Base-by-base conservation (phyloP, 2,329 filamentous ascomycete genomes). In the Fusarium chlamydosporum region DNA sequence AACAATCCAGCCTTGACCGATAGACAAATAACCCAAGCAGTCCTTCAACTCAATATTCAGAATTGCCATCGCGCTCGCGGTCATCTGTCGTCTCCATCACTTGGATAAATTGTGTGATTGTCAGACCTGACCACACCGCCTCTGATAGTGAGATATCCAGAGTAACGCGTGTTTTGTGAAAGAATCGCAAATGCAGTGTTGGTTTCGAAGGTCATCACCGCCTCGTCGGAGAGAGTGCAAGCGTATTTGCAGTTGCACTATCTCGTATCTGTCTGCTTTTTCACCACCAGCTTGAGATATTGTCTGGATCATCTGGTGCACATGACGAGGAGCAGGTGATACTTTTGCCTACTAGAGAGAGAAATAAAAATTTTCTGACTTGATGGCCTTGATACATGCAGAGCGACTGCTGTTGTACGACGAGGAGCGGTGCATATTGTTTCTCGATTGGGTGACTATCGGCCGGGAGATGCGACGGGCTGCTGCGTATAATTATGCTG, bases 241-340 rank as follows among this genome's bases (percentile, higher is more conserved):
- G 42, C 40, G 33, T 48, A 58, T 13, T 34, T 61, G 48, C 55
- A 23, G 65, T 64, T 11, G 55, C 42, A 43, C 62, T 56, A 16
- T 62, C 56, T 61, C 62, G 55, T 29, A 61, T 70, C 38, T 60
- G 51, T 18, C 64, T 55, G n/a, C 54, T 51, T 29, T 56, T 43
- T 60, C 55, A 70, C 12, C 47, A 72, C 18, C 57, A 70, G 20
- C 20, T 56, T 23, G 27, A 43, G 18, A 66, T 38, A 47, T 62
- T 33, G 60, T 60, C 38, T 70, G 29, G 43, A 65, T 68, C 48
- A 12, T 56, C 48, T 16, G 66, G 35, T 23, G 38, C 60, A 58
- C 68, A 73, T 53, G 59, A 57, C 20, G 50, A 55, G n/a, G 46
- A 16, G 33, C 61, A 71, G 43, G 67, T 70, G 55, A 67, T 57